These are phyloP conservation scores for Russula abietina DNA, from an alignment of 768 basidiomycete species.

Conservation along the genomic window DNA sequence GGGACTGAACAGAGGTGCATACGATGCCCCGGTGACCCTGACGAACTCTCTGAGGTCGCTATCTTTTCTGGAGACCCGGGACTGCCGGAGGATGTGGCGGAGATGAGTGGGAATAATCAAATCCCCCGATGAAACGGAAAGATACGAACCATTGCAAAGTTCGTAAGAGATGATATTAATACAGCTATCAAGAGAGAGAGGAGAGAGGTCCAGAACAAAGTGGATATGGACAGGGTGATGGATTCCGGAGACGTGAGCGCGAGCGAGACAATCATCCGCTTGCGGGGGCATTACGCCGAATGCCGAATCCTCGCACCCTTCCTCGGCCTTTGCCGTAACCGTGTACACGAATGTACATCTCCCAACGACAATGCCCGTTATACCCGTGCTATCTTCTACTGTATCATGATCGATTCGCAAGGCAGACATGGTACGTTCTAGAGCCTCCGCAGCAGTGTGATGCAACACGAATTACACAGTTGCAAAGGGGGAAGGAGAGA, in stretches of 20 bases:
- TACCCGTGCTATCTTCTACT: background rate
- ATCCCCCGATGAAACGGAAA: background rate
- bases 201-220: background rate
- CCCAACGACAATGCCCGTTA: background rate
- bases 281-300: background rate
- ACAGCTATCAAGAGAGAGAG: conserved; percentile 10
- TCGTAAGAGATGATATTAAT: conserved; percentile 4
- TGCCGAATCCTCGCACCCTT: background rate
- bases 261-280: background rate
- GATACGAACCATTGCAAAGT: conserved; percentile 14
- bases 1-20: conserved; percentile 2
- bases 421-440: background rate
- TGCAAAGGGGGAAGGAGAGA: background rate
- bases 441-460: background rate
- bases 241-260: background rate
- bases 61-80: conserved; percentile 18
- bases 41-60: conserved; percentile 17
- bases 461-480: background rate
- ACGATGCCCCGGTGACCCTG: conserved; percentile 20
- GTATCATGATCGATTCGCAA: background rate
- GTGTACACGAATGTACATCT: too few species aligned
- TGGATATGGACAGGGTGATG: conserved; percentile 6
- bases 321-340: background rate
- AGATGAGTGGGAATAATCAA: background rate
- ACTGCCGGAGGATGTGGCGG: conserved; percentile 6